Evolutionary conservation across 768 basidiomycete genomes (phyloP).

Genomic region (Psilocybe tampanensis): DNA sequence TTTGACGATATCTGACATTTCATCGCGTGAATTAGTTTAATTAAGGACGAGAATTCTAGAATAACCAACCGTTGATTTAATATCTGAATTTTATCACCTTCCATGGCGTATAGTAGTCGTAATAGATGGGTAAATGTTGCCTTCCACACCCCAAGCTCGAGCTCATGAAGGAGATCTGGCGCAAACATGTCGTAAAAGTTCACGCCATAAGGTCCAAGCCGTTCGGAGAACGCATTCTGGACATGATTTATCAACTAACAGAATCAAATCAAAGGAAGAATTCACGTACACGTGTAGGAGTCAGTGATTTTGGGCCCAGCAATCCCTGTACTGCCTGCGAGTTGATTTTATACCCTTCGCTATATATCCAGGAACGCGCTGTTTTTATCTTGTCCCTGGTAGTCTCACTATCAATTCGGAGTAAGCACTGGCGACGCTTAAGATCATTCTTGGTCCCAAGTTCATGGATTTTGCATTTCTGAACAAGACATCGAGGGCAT

Average conservation of each 20-base stretch:
- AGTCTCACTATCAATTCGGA: conserved; percentile 10
- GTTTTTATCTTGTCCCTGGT: conserved; percentile 6
- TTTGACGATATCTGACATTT: conserved; percentile 12
- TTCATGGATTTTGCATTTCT: conserved; percentile 6
- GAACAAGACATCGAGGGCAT: conserved; percentile 30
- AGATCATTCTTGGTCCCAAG: conserved; percentile 28
- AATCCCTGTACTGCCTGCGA: conserved; percentile 20
- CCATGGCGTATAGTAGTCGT: conserved; percentile 27
- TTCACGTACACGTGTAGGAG: conserved; percentile 26
- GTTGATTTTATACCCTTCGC: conserved; percentile 17
- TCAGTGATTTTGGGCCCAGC: conserved; percentile 18
- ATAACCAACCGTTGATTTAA: conserved; percentile 18
- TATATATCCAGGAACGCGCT: conserved; percentile 26
- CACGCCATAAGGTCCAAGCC: conserved; percentile 18
- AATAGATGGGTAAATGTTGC: conserved; percentile 36
- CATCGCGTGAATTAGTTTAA: too few species aligned
- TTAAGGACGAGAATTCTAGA: too few species aligned
- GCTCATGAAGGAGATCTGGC: conserved; percentile 40
- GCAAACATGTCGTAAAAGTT: conserved; percentile 33
- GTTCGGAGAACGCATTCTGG: conserved; percentile 36
- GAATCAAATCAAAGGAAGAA: too few species aligned
- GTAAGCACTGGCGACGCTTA: conserved; percentile 1
- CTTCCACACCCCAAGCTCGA: conserved; percentile 43
- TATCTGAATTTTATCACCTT: conserved; percentile 7
- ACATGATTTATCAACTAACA: too few species aligned